Conservation (phyloP, 371 early-diverging fungal species). For the Mucor circinelloides region DNA sequence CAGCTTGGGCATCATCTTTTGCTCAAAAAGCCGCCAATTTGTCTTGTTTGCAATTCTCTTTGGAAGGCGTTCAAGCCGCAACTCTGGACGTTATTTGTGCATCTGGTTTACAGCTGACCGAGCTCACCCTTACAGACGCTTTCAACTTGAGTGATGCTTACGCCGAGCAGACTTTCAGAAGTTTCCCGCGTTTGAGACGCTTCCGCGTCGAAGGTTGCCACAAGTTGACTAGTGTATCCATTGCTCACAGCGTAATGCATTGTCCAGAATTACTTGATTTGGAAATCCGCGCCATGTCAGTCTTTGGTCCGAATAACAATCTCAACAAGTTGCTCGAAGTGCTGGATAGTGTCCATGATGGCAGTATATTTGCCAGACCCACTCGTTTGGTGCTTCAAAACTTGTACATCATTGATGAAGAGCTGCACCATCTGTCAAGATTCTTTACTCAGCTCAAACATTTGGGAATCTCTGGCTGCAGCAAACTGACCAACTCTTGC, state of each 20-base stretch:
- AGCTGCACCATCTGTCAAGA: not conserved
- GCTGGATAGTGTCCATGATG: not conserved
- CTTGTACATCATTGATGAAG: not conserved
- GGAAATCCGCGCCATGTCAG: slow-evolving; percentile 30
- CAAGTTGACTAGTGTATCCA: slow-evolving; percentile 8
- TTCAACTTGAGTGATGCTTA: slow-evolving; percentile 15
- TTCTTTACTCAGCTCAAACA: not conserved
- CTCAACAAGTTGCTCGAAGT: not conserved
- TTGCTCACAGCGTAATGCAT: slow-evolving; percentile 3
- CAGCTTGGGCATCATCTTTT: slow-evolving; percentile 15
- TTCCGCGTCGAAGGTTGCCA: slow-evolving; percentile 26
- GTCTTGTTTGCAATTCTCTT: slow-evolving; percentile 26
- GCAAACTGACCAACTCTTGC: not conserved
- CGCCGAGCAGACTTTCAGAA: slow-evolving; percentile 1
- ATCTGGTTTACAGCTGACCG: slow-evolving; percentile 2
- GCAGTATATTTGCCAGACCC: not conserved
- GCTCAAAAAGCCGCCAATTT: slow-evolving; percentile 15
- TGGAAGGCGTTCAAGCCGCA: slow-evolving; percentile 7
- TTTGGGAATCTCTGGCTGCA: slow-evolving; percentile 8
- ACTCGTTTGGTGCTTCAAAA: slow-evolving; percentile 21
- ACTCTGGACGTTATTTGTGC: slow-evolving; percentile 20
- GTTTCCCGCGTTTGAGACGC: slow-evolving; percentile 24
- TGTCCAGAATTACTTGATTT: slow-evolving; percentile 25
- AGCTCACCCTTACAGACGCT: slow-evolving; percentile 33
- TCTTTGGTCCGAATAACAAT: not conserved